A percentile compares a stretch with the other conserved stretches of the same genome.
These are phyloP conservation scores for Spatholobus suberectus DNA, from an alignment of 306 rosid species.

Conservation along the genomic window DNA sequence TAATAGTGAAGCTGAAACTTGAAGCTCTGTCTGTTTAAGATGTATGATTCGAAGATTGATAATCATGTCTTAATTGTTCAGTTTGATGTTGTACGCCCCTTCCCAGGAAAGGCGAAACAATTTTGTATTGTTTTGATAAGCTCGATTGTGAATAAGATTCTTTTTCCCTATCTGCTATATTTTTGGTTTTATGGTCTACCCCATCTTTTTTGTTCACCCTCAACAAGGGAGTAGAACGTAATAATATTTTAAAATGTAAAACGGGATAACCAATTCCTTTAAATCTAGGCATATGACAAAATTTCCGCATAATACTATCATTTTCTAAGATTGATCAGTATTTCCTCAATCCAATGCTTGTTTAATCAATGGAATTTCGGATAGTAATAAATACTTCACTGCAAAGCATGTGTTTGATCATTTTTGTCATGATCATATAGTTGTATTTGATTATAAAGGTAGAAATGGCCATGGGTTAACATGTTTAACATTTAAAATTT, in stretches of 20 bases:
- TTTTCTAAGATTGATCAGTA: background rate
- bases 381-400: background rate
- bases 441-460: background rate
- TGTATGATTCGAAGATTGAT: background rate
- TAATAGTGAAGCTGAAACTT: slow-evolving; percentile 12
- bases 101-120: background rate
- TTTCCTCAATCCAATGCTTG: background rate
- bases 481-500: too few relatives aligned
- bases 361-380: background rate
- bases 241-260: background rate
- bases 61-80: background rate
- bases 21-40: background rate
- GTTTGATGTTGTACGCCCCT: background rate
- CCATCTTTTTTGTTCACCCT: background rate
- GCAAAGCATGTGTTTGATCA: background rate
- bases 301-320: background rate
- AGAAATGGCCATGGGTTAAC: too few relatives aligned
- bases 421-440: too few relatives aligned
- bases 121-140: background rate
- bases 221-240: background rate
- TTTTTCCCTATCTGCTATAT: background rate
- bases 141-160: background rate
- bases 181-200: background rate
- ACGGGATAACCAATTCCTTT: background rate
- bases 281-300: background rate